Percentiles rank a stretch among this genome's conserved stretches.
Conservation (phyloP, 495 filamentous ascomycete species). For the Trichodelitschia bisporula region DNA sequence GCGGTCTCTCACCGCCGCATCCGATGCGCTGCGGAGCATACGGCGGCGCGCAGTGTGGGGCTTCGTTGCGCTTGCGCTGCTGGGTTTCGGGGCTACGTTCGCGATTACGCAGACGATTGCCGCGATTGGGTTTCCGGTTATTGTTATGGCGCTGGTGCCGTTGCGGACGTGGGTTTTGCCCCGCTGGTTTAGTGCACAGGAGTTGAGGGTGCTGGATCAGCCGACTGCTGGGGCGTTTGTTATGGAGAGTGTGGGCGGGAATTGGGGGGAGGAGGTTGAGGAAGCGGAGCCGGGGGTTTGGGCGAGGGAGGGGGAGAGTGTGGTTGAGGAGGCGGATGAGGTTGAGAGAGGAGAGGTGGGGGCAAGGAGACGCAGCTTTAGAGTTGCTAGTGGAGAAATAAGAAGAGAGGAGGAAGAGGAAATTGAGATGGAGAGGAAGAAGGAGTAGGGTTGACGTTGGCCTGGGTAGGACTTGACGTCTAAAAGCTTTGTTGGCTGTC, state of each 20-base stretch:
- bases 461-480: no score
- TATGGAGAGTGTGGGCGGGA: conserved; percentile 63
- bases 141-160: conserved; percentile 66
- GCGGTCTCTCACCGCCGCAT: conserved; percentile 29
- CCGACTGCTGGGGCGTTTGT: conserved; percentile 67
- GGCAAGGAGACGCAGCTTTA: background rate
- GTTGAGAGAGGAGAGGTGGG: conserved; percentile 8
- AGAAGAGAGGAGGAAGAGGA: background rate
- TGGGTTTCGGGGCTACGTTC: conserved; percentile 69
- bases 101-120: conserved; percentile 92
- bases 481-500: no score
- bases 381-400: background rate
- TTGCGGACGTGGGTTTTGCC: conserved; percentile 50
- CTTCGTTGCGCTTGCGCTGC: conserved; percentile 52
- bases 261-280: conserved; percentile 23
- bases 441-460: no score
- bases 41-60: conserved; percentile 36
- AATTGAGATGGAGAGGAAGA: background rate
- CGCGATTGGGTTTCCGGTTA: conserved; percentile 73
- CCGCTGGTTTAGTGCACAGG: conserved; percentile 36
- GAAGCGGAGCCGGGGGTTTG: background rate
- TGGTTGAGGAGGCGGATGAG: conserved; percentile 8
- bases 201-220: conserved; percentile 48
- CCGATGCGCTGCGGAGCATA: conserved; percentile 37
- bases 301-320: background rate